These are phyloP conservation scores for Nigrospora oryzae DNA, from an alignment of 2,329 filamentous ascomycete genomes.

Conservation along the genomic window DNA sequence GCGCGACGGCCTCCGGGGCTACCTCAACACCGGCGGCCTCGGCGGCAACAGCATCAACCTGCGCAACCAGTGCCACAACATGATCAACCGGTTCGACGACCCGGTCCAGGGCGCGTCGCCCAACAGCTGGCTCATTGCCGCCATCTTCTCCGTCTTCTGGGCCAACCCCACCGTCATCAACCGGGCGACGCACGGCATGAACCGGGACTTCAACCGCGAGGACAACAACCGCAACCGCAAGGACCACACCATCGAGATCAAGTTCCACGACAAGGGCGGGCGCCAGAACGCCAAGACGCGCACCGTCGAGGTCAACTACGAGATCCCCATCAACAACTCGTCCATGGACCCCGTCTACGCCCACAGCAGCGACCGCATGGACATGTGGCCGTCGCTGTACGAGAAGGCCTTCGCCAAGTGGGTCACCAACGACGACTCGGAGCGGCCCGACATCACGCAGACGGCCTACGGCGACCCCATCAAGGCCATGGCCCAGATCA, in stretches of 20 bases:
- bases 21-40: not conserved
- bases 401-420: slow-evolving; percentile 40
- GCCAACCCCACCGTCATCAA: slow-evolving; percentile 31
- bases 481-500: slow-evolving; percentile 36
- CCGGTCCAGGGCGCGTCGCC: slow-evolving; percentile 30
- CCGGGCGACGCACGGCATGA: slow-evolving; percentile 19
- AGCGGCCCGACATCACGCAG: slow-evolving; percentile 31
- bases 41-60: not conserved
- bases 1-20: slow-evolving; percentile 2
- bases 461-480: slow-evolving; percentile 30
- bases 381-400: slow-evolving; percentile 35
- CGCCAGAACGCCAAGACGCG: slow-evolving; percentile 27
- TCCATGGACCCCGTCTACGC: slow-evolving; percentile 32
- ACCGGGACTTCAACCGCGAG: slow-evolving; percentile 11
- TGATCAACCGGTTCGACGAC: slow-evolving; percentile 27
- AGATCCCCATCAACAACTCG: slow-evolving; percentile 34
- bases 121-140: slow-evolving; percentile 35
- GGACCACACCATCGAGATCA: slow-evolving; percentile 17
- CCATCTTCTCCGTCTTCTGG: slow-evolving; percentile 36
- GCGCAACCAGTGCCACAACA: slow-evolving; percentile 10
- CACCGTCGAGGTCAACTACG: slow-evolving; percentile 32
- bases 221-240: slow-evolving; percentile 7
- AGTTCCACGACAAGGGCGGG: slow-evolving; percentile 35
- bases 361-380: slow-evolving; percentile 28
- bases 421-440: slow-evolving; percentile 20